A percentile compares a stretch with the other conserved stretches of the same genome.
Evolutionary conservation across 108 stramenopile genomes (phyloP).

Genomic region (Fistulifera solaris): DNA sequence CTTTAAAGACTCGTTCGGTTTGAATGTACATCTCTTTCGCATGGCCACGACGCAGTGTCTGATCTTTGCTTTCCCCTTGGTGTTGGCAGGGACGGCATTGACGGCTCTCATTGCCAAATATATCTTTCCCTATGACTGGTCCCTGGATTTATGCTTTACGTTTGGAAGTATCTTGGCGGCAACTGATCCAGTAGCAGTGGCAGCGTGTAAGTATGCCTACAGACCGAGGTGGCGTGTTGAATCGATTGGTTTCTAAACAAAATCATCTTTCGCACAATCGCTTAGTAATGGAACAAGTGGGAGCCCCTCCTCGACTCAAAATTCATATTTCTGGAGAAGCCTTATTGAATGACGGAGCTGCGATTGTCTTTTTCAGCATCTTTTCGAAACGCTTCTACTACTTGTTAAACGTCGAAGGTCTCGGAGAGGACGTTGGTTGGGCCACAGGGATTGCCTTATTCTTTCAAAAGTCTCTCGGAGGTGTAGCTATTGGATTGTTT

Average conservation of each 20-base stretch:
- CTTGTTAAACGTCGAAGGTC: constrained; percentile 26
- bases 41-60: constrained; percentile 41
- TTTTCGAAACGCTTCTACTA: constrained; percentile 46
- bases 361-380: constrained; percentile 85
- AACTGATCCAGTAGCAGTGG: constrained; percentile 92
- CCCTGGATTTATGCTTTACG: constrained; percentile 47
- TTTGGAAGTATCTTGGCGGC: constrained; percentile 85
- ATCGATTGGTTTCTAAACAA: constrained; percentile 3
- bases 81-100: constrained; percentile 52
- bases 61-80: constrained; percentile 84
- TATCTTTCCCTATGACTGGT: constrained; percentile 63
- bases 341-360: constrained; percentile 84
- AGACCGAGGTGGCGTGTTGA: constrained; percentile 60
- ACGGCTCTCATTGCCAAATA: constrained; percentile 49
- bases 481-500: constrained; percentile 56
- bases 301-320: constrained; percentile 68
- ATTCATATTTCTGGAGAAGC: constrained; percentile 72
- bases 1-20: constrained; percentile 63
- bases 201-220: constrained; percentile 28
- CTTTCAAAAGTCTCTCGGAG: constrained; percentile 69
- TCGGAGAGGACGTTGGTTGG: constrained; percentile 29
- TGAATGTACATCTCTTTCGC: constrained; percentile 62
- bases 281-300: constrained; percentile 9
- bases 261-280: not conserved
- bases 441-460: constrained; percentile 44